Percentiles rank a stretch among this genome's conserved stretches.
phyloP scores from a whole-genome alignment of 306 rosid genomes.

The Gillenia trifoliata region DNA sequence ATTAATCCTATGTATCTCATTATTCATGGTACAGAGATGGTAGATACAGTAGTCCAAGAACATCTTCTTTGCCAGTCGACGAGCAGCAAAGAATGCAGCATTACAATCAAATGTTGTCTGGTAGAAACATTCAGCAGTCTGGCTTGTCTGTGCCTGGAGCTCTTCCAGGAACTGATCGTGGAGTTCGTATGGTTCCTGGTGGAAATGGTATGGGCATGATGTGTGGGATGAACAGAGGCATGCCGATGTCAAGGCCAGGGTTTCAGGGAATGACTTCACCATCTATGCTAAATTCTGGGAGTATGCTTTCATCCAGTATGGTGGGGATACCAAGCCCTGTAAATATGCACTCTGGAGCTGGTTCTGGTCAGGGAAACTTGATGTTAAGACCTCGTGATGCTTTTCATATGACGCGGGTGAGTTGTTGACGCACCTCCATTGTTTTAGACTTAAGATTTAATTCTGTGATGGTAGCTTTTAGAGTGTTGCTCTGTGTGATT shows the following conservation, averaged over 20 bases:
- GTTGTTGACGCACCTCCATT: constrained; percentile 23
- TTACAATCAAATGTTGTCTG: constrained; percentile 65
- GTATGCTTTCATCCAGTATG: constrained; percentile 76
- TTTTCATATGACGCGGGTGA: constrained; percentile 81
- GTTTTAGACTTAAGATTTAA: constrained; percentile 1
- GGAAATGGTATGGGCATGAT: constrained; percentile 83
- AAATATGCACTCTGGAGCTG: constrained; percentile 76
- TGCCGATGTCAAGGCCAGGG: constrained; percentile 77
- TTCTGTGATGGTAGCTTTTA: neutral
- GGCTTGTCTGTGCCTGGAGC: constrained; percentile 61
- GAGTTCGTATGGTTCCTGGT: constrained; percentile 74
- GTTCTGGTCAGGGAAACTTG: constrained; percentile 74
- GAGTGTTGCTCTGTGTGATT: neutral
- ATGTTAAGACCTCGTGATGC: constrained; percentile 76
- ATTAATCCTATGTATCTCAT: neutral
- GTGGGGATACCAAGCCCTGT: constrained; percentile 75
- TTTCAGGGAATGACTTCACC: constrained; percentile 76
- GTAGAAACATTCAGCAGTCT: constrained; percentile 71
- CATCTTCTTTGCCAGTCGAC: constrained; percentile 66
- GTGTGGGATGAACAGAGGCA: constrained; percentile 75
- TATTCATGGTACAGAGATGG: constrained; percentile 50
- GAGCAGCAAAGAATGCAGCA: constrained; percentile 92
- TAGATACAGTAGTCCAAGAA: constrained; percentile 67
- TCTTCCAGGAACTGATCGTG: constrained; percentile 80
- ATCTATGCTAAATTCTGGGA: constrained; percentile 66